Conservation (phyloP, 164 flowering plant genomes). For the Annona cherimola region DNA sequence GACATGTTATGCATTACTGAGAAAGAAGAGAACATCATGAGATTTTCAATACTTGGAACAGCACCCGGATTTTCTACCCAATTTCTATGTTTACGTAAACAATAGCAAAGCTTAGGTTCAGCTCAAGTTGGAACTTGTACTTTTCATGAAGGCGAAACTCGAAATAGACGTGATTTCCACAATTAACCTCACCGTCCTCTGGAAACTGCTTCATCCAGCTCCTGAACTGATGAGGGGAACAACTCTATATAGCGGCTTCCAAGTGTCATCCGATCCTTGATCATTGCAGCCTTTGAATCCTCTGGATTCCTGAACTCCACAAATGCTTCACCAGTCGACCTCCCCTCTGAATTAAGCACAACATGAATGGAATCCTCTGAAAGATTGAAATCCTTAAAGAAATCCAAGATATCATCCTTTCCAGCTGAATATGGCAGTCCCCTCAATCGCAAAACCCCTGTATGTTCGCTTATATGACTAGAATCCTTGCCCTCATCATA, state of each 20-base stretch:
- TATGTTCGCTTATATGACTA: slow-evolving; percentile 35
- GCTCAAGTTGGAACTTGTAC: not conserved
- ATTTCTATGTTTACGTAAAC: not conserved
- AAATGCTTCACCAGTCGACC: slow-evolving; percentile 86
- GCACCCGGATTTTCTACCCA: not conserved
- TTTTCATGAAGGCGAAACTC: not conserved
- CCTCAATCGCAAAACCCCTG: slow-evolving; percentile 75
- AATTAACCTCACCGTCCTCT: slow-evolving; percentile 46
- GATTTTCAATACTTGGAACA: not conserved
- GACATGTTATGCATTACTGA: not conserved
- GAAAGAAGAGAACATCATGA: not conserved
- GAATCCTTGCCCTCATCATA: slow-evolving; percentile 59
- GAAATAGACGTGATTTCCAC: not conserved
- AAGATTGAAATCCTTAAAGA: slow-evolving; percentile 71
- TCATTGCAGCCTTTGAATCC: slow-evolving; percentile 87
- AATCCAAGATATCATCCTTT: slow-evolving; percentile 73
- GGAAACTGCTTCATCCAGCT: slow-evolving; percentile 63
- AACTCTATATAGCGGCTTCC: slow-evolving; percentile 90
- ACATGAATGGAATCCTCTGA: slow-evolving; percentile 65
- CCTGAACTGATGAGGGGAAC: slow-evolving; percentile 68
- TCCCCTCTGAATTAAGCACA: slow-evolving; percentile 55
- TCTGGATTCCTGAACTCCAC: slow-evolving; percentile 75
- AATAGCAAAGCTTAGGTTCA: not conserved
- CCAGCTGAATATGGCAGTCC: slow-evolving; percentile 86
- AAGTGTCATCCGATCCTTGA: slow-evolving; percentile 75